phyloP scores from a whole-genome alignment of 352 stramenopile species.

The Globisporangium okanoganense region DNA sequence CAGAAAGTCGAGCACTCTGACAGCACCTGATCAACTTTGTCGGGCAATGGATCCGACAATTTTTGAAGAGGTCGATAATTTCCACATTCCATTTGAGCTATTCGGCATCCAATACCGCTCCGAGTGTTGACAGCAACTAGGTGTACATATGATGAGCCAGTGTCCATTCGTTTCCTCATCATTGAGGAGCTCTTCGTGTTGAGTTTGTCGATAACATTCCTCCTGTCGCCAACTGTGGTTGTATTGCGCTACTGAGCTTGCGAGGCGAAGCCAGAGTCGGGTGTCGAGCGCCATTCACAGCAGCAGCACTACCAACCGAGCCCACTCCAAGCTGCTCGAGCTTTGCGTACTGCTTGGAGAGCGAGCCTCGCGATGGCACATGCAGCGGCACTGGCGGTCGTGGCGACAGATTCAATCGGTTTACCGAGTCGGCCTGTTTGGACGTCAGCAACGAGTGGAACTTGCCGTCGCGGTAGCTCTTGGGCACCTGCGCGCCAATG shows the following conservation, averaged over 20 bases:
- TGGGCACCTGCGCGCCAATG: constrained; percentile 43
- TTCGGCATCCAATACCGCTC: neutral
- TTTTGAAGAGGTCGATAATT: neutral
- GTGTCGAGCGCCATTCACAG: neutral
- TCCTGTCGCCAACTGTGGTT: neutral
- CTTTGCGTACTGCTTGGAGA: constrained; percentile 23
- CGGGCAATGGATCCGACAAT: neutral
- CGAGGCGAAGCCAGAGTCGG: neutral
- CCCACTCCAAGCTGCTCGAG: neutral
- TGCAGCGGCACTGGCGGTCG: constrained; percentile 14
- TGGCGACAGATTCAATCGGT: constrained; percentile 38
- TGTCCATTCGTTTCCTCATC: neutral
- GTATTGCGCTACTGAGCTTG: neutral
- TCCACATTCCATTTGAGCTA: neutral
- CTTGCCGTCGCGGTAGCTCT: constrained; percentile 48
- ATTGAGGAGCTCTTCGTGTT: neutral
- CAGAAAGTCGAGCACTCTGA: constrained; percentile 14
- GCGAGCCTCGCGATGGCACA: constrained; percentile 12
- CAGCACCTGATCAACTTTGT: constrained; percentile 1
- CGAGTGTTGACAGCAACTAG: neutral
- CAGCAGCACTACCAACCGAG: constrained; percentile 7
- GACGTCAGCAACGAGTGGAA: constrained; percentile 48
- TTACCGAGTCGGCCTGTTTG: constrained; percentile 43
- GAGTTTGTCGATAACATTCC: neutral
- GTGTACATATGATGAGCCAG: neutral